These are phyloP conservation scores for Monosporozyma siamensis DNA, from an alignment of 805 yeast genomes.

Conservation along the genomic window DNA sequence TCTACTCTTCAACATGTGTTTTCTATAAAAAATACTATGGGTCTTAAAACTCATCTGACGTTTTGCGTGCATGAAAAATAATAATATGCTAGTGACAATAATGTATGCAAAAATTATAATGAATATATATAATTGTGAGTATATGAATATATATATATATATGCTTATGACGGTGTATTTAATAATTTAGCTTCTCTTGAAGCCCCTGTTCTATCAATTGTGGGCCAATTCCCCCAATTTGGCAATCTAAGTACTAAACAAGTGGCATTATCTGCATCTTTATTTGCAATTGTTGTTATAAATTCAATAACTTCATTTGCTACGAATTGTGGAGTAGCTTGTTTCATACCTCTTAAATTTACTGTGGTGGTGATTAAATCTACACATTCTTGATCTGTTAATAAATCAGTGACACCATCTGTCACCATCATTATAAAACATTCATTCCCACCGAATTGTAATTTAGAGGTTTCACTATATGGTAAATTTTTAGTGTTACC, in stretches of 20 bases:
- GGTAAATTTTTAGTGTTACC: conserved; percentile 47
- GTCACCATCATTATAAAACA: conserved; percentile 72
- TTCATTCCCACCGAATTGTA: conserved; percentile 70
- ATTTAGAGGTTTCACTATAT: conserved; percentile 27
- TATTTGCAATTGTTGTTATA: conserved; percentile 76
- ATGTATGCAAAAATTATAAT: too few species aligned
- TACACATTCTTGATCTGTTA: conserved; percentile 84
- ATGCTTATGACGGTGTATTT: not conserved
- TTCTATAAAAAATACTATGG: too few species aligned
- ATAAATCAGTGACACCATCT: conserved; percentile 78
- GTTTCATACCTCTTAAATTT: conserved; percentile 46
- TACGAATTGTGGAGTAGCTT: conserved; percentile 76
- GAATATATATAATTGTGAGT: too few species aligned
- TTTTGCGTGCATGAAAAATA: too few species aligned
- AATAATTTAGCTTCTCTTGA: conserved; percentile 59
- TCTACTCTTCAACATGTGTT: too few species aligned
- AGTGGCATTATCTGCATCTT: conserved; percentile 82
- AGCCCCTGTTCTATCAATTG: conserved; percentile 72
- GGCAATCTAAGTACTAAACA: conserved; percentile 68
- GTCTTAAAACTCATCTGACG: too few species aligned
- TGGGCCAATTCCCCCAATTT: conserved; percentile 96
- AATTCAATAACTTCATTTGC: conserved; percentile 79
- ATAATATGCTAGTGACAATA: too few species aligned
- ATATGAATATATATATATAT: not conserved
- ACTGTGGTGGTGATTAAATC: conserved; percentile 73